A percentile compares a stretch with the other conserved stretches of the same genome.
Conservation (phyloP, 116 monocot genomes). For the Zostera marina region DNA sequence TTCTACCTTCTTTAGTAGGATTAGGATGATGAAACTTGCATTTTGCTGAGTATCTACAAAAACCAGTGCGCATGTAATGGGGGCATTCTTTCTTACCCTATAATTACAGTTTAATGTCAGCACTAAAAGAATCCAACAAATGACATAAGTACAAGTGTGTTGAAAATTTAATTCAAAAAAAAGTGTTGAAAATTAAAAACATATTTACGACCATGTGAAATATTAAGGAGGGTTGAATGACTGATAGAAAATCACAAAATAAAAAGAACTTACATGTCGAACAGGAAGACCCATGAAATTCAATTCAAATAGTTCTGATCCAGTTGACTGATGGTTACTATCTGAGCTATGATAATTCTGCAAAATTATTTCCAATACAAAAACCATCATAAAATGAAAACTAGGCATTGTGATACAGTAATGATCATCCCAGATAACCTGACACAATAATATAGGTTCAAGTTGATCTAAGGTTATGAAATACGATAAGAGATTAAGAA, state of each 20-base stretch:
- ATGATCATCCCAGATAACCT: too few relatives aligned
- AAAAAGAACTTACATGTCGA: constrained; percentile 26
- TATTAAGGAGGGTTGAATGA: neutral
- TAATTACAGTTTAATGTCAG: neutral
- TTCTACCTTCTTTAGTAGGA: constrained; percentile 15
- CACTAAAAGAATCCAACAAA: neutral
- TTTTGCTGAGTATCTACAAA: constrained; percentile 28
- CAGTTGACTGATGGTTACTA: constrained; percentile 22
- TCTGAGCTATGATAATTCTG: constrained; percentile 37
- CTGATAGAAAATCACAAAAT: neutral
- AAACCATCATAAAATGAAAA: neutral
- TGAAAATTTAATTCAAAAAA: neutral
- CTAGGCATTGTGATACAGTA: neutral
- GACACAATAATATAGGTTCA: too few relatives aligned
- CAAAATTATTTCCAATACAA: constrained; percentile 11
- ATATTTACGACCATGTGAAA: neutral
- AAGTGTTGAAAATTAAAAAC: too few relatives aligned
- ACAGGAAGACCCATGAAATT: constrained; percentile 41
- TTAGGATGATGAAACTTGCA: constrained; percentile 67
- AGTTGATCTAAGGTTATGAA: too few relatives aligned
- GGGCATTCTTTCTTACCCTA: constrained; percentile 47
- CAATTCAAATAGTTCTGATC: constrained; percentile 15
- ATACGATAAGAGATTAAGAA: too few relatives aligned
- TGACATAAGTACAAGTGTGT: neutral
- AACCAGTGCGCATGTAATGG: constrained; percentile 44